Evolutionary conservation across 1,139 yeast genomes (phyloP), one percentile per base, ranked within the genome.

Genomic region (Suhomyces terraborum): DNA sequence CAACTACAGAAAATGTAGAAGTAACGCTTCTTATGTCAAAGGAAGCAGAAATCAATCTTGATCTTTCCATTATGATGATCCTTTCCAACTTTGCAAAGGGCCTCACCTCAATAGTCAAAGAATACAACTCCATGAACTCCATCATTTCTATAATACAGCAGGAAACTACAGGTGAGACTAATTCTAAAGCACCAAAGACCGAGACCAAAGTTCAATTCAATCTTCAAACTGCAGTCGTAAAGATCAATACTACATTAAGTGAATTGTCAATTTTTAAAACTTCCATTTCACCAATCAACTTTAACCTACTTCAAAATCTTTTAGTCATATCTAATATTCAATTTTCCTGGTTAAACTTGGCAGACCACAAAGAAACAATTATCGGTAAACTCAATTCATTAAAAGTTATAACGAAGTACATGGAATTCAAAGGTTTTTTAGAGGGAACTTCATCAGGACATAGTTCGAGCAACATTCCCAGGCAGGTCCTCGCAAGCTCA

Each of bases 11-110:
- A 22, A 54, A 58, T 14, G 43, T 54, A 6, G 77, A 74, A 38
- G 54, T 69, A 13, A 77, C 82, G 0, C 34, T 73, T 0, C 59
- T 79, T 20, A 58, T 77, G 25, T 69, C 82, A 0, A 80, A 80
- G 46, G 56, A 62, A 0, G 69, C 75, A 0, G 32, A 39, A 3
- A 12, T 77, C 2, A 45, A 55, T n/a, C 42, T 79, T 8, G 70
- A 73, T 38, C 33, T 54, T 2, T 39, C 48, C 12, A 53, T 49
- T 31, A 50, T 54, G 23, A 43, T 50, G 33, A 52, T 49, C 12
- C 44, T 58, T 23, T 32, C 47, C 4, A 54, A 54, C 36, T 55
- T 54, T 16, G 41, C 38, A 4, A 36, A 34, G 12, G 27, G 27
- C 2, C 27, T 24, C n/a, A 9, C 16, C 13, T 24, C 27, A 6